Conservation (phyloP, 108 stramenopile species). For the Asterionellopsis glacialis region DNA sequence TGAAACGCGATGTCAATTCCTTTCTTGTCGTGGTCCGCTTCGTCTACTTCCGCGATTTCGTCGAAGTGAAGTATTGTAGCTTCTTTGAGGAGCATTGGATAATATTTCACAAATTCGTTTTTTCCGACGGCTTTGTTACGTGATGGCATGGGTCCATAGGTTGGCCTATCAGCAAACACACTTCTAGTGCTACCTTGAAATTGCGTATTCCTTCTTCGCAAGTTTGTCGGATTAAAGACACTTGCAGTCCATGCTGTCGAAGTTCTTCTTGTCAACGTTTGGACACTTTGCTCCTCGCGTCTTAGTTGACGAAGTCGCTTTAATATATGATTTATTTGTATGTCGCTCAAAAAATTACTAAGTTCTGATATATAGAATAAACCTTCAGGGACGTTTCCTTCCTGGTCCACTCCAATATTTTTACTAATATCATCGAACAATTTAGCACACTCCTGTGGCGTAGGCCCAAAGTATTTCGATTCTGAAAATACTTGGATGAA, state of each 20-base stretch:
- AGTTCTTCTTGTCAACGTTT: too few species aligned
- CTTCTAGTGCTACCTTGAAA: neutral
- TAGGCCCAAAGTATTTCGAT: conserved; percentile 14
- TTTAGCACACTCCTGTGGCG: conserved; percentile 26
- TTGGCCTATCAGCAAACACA: too few species aligned
- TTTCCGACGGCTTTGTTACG: conserved; percentile 2
- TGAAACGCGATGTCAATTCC: conserved; percentile 43
- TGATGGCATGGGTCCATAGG: too few species aligned
- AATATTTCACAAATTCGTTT: conserved; percentile 33
- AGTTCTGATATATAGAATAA: conserved; percentile 24
- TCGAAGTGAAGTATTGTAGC: conserved; percentile 9
- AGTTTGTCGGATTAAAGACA: neutral
- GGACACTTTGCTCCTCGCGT: neutral
- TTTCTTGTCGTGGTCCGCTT: neutral
- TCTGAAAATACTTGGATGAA: conserved; percentile 32
- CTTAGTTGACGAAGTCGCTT: neutral
- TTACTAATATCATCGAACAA: conserved; percentile 21
- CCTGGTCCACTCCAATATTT: conserved; percentile 2
- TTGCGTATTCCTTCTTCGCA: too few species aligned
- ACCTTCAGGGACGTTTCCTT: conserved; percentile 2
- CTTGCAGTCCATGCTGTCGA: neutral
- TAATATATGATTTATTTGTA: conserved; percentile 28
- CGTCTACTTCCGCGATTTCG: neutral
- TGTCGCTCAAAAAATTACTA: conserved; percentile 32
- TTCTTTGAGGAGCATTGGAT: conserved; percentile 27